Base-by-base conservation (phyloP, 352 stramenopile genomes). In the Globisporangium paroecandrum region DNA sequence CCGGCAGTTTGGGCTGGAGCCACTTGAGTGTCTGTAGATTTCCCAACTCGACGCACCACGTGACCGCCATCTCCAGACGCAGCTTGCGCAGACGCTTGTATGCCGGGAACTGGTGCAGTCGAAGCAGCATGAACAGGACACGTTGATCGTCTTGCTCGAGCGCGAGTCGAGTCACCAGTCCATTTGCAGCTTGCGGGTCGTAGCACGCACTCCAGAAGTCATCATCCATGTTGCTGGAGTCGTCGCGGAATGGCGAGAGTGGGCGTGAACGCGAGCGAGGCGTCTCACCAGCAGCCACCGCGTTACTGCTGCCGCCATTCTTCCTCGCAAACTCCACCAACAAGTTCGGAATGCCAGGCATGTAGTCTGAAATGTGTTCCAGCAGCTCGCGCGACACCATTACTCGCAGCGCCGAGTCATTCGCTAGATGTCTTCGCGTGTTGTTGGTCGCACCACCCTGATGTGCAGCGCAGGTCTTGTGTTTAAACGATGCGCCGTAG, bases 81-180 rank as follows among this genome's bases (percentile, higher is more conserved):
- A 65, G 32, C 22, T 57, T 27, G 46, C 46, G 46, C 46, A 58
- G 43, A 20, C 27, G 32, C 22, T 32, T 51, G 32, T 58, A 65
- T 4, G 32, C n/a, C 22, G 43, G 46, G 20, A 58, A 58, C 60
- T 56, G 18, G 46, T 65, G 43, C 27, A 65, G 27, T 18, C 60
- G 60, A 22, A 65, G 46, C 12, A 65, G 46, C 27, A 65, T 58
- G 27, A n/a, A 29, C 46, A 65, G 20, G 5, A 65, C 27, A 1
- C 25, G 46, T 3, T n/a, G 46, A 29, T 47, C 34, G 3, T 62
- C 57, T 9, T 32, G 3, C 12, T 62, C 29, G 6, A 62, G 34
- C n/a, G 34, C 57, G 10, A 62, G 57, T 13, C 57, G 57, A 9
- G 34, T 62, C 22, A 62, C 34, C 13, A 62, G 34, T 22, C 46